These are phyloP conservation scores for Cymodocea nodosa DNA, from an alignment of 116 monocot species.

Conservation along the genomic window DNA sequence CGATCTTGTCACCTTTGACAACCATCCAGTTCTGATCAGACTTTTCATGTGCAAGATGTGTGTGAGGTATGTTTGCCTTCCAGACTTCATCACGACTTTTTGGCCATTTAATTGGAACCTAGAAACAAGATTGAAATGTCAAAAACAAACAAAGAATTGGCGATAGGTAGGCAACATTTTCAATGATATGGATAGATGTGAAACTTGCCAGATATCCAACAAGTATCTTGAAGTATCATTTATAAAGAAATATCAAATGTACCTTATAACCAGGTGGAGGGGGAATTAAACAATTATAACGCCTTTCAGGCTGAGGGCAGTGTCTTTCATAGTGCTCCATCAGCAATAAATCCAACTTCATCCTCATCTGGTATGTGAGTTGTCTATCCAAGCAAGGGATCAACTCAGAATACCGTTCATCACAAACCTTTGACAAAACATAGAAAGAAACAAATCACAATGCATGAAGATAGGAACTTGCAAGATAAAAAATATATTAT, in stretches of 20 bases:
- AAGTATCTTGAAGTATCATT: not conserved
- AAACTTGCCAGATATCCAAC: not conserved
- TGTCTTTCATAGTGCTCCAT: slow-evolving; percentile 99
- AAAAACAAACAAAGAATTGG: not conserved
- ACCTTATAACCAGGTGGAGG: slow-evolving; percentile 91
- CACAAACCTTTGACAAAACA: slow-evolving; percentile 50
- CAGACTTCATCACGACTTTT: slow-evolving; percentile 92
- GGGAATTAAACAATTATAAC: slow-evolving; percentile 91
- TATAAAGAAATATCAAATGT: not conserved
- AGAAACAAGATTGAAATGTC: not conserved
- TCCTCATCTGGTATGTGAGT: slow-evolving; percentile 76
- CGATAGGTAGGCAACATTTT: not conserved
- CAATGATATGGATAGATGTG: not conserved
- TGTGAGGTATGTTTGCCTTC: slow-evolving; percentile 88
- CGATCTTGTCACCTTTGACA: slow-evolving; percentile 82
- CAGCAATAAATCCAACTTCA: slow-evolving; percentile 84
- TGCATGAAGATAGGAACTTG: not conserved
- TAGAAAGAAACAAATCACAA: slow-evolving; percentile 1
- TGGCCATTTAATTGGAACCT: slow-evolving; percentile 94
- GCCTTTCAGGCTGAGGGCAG: slow-evolving; percentile 81
- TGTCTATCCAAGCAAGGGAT: slow-evolving; percentile 97
- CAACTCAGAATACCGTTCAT: slow-evolving; percentile 88
- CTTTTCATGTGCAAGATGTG: slow-evolving; percentile 85
- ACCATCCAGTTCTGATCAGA: slow-evolving; percentile 98
- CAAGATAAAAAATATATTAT: not conserved